These are phyloP conservation scores for Teratosphaeria nubilosa DNA, from an alignment of 2,329 filamentous ascomycete genomes.

Conservation along the genomic window DNA sequence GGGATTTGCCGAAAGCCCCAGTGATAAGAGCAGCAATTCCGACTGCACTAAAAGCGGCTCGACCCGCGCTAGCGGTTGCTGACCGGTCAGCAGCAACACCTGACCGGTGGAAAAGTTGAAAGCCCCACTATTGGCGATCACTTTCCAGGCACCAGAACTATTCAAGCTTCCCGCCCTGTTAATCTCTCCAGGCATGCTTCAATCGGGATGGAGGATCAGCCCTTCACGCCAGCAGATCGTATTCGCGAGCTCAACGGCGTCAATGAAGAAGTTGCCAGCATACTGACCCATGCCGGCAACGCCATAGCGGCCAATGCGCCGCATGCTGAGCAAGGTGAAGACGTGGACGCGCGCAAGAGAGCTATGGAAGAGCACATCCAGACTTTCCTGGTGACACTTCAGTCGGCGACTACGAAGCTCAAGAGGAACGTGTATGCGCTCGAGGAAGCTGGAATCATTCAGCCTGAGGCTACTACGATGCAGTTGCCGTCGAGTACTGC, in stretches of 20 bases:
- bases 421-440: conserved; percentile 68
- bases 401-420: conserved; percentile 63
- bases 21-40: too few relatives aligned
- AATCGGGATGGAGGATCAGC: not conserved
- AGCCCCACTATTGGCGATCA: not conserved
- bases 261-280: conserved; percentile 49
- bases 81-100: too few relatives aligned
- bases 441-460: conserved; percentile 69
- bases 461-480: conserved; percentile 28
- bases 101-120: too few relatives aligned
- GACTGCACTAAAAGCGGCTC: too few relatives aligned
- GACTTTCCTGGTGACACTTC: conserved; percentile 62
- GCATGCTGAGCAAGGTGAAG: conserved; percentile 33
- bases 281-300: conserved; percentile 50
- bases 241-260: conserved; percentile 73
- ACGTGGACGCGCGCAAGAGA: conserved; percentile 46
- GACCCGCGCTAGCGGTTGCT: too few relatives aligned
- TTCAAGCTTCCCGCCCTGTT: not conserved
- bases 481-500: conserved; percentile 12
- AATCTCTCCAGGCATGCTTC: not conserved
- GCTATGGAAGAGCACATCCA: conserved; percentile 46
- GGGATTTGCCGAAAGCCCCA: not conserved
- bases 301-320: conserved; percentile 54
- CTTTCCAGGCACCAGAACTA: not conserved
- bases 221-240: conserved; percentile 60